These are phyloP conservation scores for Saposhnikovia divaricata DNA, from an alignment of 129 eudicot species.

Conservation along the genomic window DNA sequence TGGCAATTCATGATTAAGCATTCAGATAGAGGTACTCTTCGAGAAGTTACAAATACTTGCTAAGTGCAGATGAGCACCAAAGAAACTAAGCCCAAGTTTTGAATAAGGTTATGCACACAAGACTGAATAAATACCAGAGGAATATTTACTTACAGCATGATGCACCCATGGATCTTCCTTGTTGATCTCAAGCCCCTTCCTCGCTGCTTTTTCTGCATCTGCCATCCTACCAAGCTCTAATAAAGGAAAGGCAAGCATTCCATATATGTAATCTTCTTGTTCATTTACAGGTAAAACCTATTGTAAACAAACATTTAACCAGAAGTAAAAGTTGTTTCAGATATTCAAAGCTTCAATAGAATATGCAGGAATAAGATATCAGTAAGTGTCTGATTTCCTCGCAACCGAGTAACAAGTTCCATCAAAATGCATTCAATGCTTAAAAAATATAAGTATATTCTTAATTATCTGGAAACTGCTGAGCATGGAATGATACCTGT, in stretches of 20 bases:
- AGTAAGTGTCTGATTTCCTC: neutral
- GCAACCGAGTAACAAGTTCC: neutral
- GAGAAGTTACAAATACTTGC: neutral
- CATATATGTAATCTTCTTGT: conserved; percentile 52
- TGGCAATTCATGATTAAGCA: neutral
- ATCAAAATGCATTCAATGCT: neutral
- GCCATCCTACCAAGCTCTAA: conserved; percentile 73
- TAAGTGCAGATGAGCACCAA: neutral
- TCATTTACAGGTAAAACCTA: conserved; percentile 65
- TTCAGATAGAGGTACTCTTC: neutral
- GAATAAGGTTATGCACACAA: neutral
- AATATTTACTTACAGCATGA: conserved; percentile 62
- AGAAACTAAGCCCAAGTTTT: neutral
- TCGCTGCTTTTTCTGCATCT: conserved; percentile 75
- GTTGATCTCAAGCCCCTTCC: conserved; percentile 62
- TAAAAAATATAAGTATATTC: neutral
- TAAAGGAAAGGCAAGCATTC: conserved; percentile 91
- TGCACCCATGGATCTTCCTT: conserved; percentile 88
- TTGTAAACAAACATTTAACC: neutral
- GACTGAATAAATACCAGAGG: neutral
- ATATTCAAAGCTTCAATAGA: neutral
- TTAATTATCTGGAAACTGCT: neutral
- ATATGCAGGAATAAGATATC: neutral
- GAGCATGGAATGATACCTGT: conserved; percentile 35
- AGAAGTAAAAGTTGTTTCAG: neutral